Evolutionary conservation across 768 basidiomycete species (phyloP).

Genomic region (Kwoniella mangroviensis): DNA sequence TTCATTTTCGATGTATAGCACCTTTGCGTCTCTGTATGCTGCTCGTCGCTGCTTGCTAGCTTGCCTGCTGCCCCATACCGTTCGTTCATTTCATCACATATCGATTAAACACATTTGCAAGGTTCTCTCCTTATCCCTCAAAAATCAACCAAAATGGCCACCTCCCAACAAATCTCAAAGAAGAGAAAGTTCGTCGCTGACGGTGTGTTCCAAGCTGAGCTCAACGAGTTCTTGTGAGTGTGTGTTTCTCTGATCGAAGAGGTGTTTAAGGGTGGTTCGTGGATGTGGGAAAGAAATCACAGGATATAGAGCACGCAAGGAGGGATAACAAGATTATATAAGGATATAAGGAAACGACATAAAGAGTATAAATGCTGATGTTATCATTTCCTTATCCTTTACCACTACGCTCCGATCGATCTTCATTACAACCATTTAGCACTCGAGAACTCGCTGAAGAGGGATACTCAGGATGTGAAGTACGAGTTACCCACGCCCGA

Average conservation of each 20-base stretch:
- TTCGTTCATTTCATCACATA: conserved; percentile 6
- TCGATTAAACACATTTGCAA: background rate
- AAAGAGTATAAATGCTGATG: background rate
- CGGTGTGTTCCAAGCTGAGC: conserved; percentile 98
- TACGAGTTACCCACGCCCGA: conserved; percentile 97
- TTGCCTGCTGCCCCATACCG: conserved; percentile 13
- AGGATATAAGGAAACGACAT: no score
- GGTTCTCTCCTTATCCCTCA: conserved; percentile 23
- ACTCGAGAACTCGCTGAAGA: conserved; percentile 92
- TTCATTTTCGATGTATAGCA: conserved; percentile 3
- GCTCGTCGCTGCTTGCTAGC: background rate
- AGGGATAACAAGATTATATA: no score
- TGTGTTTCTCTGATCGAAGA: background rate
- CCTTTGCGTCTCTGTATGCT: background rate
- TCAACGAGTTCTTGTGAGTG: conserved; percentile 89
- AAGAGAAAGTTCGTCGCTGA: conserved; percentile 97
- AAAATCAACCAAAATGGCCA: conserved; percentile 50
- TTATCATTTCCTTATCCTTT: background rate
- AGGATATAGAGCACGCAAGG: no score
- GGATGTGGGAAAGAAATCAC: background rate
- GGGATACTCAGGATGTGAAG: conserved; percentile 99
- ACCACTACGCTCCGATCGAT: background rate
- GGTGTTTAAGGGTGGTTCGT: background rate
- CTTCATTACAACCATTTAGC: conserved; percentile 30
- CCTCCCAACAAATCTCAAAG: conserved; percentile 74